Evolutionary conservation across 805 yeast genomes (phyloP), one percentile per base, ranked within the genome.

Genomic region (Starmerella scarabaei): DNA sequence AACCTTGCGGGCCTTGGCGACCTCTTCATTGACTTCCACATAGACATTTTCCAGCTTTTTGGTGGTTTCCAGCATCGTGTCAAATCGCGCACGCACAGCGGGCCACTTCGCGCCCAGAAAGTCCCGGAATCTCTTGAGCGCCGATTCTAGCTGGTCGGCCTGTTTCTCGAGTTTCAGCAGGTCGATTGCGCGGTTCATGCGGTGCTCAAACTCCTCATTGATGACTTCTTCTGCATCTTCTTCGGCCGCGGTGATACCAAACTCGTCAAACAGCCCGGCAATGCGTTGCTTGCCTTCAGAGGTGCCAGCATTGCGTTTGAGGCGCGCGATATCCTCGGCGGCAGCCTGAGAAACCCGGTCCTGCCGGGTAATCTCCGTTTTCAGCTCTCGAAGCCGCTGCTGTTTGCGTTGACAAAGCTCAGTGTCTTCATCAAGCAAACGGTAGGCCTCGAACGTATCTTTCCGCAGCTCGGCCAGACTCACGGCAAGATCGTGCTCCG

Each of bases 31-130:
- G 21, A 52, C 31, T 24, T 50, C 53, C 2, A 36, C 51, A 24
- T 43, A 32, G 16, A 51, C 40, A 21, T 36, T 24, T 12, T 31
- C 44, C 28, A 46, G 41, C 23, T 37, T 34, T 5, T 44, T 47
- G 21, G 49, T 46, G 1, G 48, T 38, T 29, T 38, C 35, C 23
- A 48, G 40, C 41, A 44, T 47, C n/a, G 21, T 30, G n/a, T 44
- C 46, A 33, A 48, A 53, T 21, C 51, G 39, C 19, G 44, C 48
- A 30, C 45, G 31, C 9, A 58, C 40, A 21, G 45, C 36, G 8
- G 36, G 35, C 40, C 51, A 53, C 39, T 55, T 58, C 39, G 52
- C 53, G 33, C 40, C 38, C 14, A 55, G 38, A 23, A 58, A 40
- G 21, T 42, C 57, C 17, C 52, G 27, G 41, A 42, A 43, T 20